Percentiles rank a stretch among this genome's conserved stretches.
Conservation (phyloP, 2,329 filamentous ascomycete species). For the Aquanectria penicillioides region DNA sequence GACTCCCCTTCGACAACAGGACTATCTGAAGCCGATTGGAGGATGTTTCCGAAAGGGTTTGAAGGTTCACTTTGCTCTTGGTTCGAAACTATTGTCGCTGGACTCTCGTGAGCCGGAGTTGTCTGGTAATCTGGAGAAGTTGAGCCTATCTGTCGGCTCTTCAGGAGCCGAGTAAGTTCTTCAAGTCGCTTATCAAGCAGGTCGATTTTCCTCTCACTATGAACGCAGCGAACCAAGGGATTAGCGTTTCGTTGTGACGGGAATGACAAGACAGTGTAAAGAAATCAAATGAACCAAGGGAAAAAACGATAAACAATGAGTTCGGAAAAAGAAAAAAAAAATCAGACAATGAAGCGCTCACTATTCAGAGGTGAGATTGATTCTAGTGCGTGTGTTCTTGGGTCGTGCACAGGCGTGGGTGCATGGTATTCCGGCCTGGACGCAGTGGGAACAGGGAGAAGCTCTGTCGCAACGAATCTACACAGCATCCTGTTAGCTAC, state of each 20-base stretch:
- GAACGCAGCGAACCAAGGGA: background rate
- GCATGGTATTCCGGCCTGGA: conserved; percentile 49
- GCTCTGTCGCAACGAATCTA: conserved; percentile 51
- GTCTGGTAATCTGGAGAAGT: conserved; percentile 11
- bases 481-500: background rate
- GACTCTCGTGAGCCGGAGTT: background rate
- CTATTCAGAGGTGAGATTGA: conserved; percentile 50
- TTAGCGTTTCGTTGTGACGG: background rate
- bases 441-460: conserved; percentile 48
- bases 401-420: conserved; percentile 43
- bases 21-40: conserved; percentile 32
- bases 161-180: conserved; percentile 45
- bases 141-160: conserved; percentile 39
- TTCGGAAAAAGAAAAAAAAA: background rate
- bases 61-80: background rate
- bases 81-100: too few relatives aligned
- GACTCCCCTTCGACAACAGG: conserved; percentile 54
- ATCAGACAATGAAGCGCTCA: conserved; percentile 29
- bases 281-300: background rate
- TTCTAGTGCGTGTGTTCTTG: conserved; percentile 49
- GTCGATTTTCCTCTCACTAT: conserved; percentile 51
- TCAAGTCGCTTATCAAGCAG: conserved; percentile 48
- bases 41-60: conserved; percentile 17
- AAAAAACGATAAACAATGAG: background rate
- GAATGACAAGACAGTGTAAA: background rate